Conservation (phyloP, 768 basidiomycete species). For the Russula brevipes region DNA sequence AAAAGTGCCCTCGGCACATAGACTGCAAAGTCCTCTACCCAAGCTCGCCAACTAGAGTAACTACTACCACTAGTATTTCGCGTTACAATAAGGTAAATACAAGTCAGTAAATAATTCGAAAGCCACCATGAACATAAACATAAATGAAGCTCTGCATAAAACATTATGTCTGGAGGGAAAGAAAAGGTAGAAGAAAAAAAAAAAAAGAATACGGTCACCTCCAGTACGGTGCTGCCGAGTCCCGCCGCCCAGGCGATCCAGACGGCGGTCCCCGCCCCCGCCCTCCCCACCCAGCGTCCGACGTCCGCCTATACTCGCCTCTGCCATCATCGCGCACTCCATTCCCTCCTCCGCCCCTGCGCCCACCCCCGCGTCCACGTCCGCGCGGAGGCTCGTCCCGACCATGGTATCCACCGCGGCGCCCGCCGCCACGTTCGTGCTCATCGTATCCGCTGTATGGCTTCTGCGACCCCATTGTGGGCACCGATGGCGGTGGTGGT, state of each 20-base stretch:
- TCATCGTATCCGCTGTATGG: slow-evolving; percentile 14
- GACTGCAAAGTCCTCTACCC: not conserved
- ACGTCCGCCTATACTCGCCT: slow-evolving; percentile 6
- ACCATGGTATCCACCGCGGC: slow-evolving; percentile 10
- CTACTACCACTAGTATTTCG: no score
- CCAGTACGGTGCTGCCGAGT: slow-evolving; percentile 6
- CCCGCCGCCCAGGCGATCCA: slow-evolving; percentile 16
- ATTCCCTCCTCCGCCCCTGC: not conserved
- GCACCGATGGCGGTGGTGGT: not conserved
- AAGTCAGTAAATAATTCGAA: not conserved
- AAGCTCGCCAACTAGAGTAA: not conserved
- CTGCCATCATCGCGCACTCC: slow-evolving; percentile 2
- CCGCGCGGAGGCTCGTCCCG: slow-evolving; percentile 9
- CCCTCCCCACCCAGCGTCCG: slow-evolving; percentile 11
- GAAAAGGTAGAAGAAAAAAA: not conserved
- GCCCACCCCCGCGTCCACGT: not conserved
- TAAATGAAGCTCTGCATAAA: not conserved
- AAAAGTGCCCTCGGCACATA: not conserved
- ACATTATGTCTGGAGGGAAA: not conserved
- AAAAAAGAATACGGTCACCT: not conserved
- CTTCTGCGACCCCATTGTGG: not conserved
- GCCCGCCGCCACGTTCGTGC: slow-evolving; percentile 9
- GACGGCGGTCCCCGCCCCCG: not conserved
- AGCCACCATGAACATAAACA: slow-evolving; percentile 1
- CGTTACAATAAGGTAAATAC: not conserved